phyloP scores from a whole-genome alignment of 148 eudicot species.

The Gaultheria prostrata region DNA sequence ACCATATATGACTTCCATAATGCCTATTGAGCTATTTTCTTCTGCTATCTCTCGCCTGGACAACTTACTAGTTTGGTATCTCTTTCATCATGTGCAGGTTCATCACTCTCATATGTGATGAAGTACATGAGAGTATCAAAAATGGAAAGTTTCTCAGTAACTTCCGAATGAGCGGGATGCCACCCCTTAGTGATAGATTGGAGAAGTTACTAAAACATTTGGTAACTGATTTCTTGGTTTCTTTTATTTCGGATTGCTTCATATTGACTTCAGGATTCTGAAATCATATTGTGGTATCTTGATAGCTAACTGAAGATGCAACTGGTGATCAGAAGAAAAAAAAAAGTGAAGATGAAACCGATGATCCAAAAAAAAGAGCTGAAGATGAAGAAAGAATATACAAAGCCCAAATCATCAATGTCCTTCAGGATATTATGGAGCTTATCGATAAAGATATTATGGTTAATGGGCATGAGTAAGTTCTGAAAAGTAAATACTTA shows the following conservation, averaged over 20 bases:
- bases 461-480: slow-evolving; percentile 65
- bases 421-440: slow-evolving; percentile 92
- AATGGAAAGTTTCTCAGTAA: slow-evolving; percentile 50
- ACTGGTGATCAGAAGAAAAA: no score
- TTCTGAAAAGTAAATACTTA: slow-evolving; percentile 6
- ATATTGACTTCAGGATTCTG: not conserved
- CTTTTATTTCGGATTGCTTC: slow-evolving; percentile 14
- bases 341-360: no score
- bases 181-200: slow-evolving; percentile 74
- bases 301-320: slow-evolving; percentile 50
- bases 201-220: slow-evolving; percentile 78
- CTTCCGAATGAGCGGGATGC: slow-evolving; percentile 74
- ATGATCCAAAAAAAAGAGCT: no score
- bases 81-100: slow-evolving; percentile 43
- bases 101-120: slow-evolving; percentile 48
- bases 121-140: slow-evolving; percentile 55
- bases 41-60: not conserved
- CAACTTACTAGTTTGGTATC: slow-evolving; percentile 10
- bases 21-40: not conserved
- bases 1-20: not conserved
- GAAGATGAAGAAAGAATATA: slow-evolving; percentile 46
- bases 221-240: slow-evolving; percentile 38
- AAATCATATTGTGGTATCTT: slow-evolving; percentile 18
- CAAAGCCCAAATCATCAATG: slow-evolving; percentile 71
- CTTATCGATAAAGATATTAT: slow-evolving; percentile 81